Evolutionary conservation across 148 eudicot genomes (phyloP).

Genomic region (Cornus suecica): DNA sequence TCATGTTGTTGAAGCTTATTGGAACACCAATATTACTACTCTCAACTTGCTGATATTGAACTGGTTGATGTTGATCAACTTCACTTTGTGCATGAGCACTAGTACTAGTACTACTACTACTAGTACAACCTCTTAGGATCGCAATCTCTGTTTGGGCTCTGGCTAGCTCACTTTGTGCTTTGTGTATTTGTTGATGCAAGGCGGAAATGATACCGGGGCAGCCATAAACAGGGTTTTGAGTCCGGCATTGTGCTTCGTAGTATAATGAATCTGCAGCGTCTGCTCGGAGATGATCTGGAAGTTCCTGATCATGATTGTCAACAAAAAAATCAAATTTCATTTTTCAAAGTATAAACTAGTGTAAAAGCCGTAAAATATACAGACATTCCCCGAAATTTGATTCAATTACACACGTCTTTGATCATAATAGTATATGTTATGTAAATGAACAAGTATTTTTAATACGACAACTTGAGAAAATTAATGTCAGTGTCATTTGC

Average conservation of each 20-base stretch:
- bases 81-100: too few relatives aligned
- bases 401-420: too few relatives aligned
- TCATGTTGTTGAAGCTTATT: too few relatives aligned
- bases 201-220: conserved; percentile 27
- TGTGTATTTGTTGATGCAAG: conserved; percentile 24
- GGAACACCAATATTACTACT: too few relatives aligned
- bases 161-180: conserved; percentile 24
- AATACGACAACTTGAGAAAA: background rate
- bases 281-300: conserved; percentile 28
- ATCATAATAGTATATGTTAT: background rate
- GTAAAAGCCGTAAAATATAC: too few relatives aligned
- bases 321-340: background rate
- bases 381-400: too few relatives aligned
- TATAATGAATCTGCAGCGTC: conserved; percentile 32
- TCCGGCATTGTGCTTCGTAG: conserved; percentile 39
- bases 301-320: conserved; percentile 10
- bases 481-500: background rate
- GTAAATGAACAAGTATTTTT: background rate
- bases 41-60: too few relatives aligned
- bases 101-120: too few relatives aligned
- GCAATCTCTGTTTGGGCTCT: conserved; percentile 35
- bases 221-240: conserved; percentile 41
- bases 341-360: background rate
- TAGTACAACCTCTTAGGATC: background rate
- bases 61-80: too few relatives aligned